Conservation (phyloP, 1,284 basidiomycete genomes). For the Schizophyllum amplum region DNA sequence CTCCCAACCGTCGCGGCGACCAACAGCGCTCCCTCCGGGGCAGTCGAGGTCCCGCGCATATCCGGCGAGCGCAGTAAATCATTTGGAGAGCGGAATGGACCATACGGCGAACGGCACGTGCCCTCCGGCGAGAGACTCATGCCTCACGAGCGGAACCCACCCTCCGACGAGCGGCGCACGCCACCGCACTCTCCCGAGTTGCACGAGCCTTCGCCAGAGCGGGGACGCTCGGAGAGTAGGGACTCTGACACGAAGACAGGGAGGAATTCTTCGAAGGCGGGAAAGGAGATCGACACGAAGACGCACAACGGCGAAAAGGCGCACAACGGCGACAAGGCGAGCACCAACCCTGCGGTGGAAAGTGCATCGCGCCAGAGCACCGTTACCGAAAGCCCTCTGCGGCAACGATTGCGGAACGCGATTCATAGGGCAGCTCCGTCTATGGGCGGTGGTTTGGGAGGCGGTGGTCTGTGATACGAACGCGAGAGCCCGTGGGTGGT, state of each 20-base stretch:
- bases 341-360: background rate
- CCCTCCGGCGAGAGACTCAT: background rate
- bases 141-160: too few relatives aligned
- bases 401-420: conserved; percentile 14
- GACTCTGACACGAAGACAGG: background rate
- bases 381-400: conserved; percentile 11
- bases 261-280: too few relatives aligned
- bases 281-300: too few relatives aligned
- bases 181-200: background rate
- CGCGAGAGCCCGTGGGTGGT: background rate
- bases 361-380: background rate
- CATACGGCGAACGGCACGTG: background rate
- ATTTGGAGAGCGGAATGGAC: too few relatives aligned
- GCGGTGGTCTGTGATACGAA: background rate
- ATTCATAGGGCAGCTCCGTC: conserved; percentile 9
- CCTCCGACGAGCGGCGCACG: too few relatives aligned
- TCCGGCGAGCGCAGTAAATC: too few relatives aligned
- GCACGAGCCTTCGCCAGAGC: background rate
- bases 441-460: background rate
- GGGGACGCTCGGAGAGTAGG: background rate
- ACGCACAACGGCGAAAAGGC: too few relatives aligned
- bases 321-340: background rate
- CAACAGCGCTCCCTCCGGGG: background rate
- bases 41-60: background rate
- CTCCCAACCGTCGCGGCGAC: conserved; percentile 1